Base-by-base conservation (phyloP, 1,139 yeast species). In the Ogataea hybrid region DNA sequence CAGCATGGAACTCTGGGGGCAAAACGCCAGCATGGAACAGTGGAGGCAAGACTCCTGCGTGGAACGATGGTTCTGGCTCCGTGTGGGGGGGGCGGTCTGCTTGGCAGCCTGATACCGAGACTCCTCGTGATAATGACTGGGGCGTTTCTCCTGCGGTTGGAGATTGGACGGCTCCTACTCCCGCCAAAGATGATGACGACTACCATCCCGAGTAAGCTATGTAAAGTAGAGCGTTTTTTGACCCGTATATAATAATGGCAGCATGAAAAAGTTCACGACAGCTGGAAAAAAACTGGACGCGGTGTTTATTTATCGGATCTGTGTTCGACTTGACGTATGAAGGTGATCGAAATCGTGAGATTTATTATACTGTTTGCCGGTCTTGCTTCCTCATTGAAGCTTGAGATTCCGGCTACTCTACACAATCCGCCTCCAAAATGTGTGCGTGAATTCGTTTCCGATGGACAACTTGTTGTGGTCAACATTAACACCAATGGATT, bases 381-480 rank as follows among this genome's bases (percentile, higher is more conserved):
- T 20, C 28, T 39, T 17, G 42, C 33, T 15, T 29, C 27, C 21
- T 61, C 53, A 1, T 52, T 61, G 27, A 54, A 62, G 42, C 52
- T 61, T 32, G 65, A 61, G 32, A 43, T 61, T n/a, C 57, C 57
- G 17, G 64, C 65, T 3, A 48, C 52, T 14, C 34, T 46, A 8
- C 39, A 46, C 30, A 51, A 50, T 28, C 52, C 53, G 2, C 61
- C 60, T 15, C 81, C 81, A 25, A 69, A 77, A 46, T 90, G 98
- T 71, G 78, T 90, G 51, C 84, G 97, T 62, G 97, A 90, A 63
- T 90, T 90, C 61, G 95, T 87, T 40, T 71, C 77, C 41, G 84
- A 81, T 54, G 89, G 86, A 44, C 92, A 88, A 59, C 67, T 89
- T 56, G 97, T 90, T 25, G 96, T 88, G 35, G 84, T 88, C 45